A percentile compares a stretch with the other conserved stretches of the same genome.
Evolutionary conservation across 2,329 filamentous ascomycete genomes (phyloP).

Genomic region (Gnomoniopsis smithogilvyi): DNA sequence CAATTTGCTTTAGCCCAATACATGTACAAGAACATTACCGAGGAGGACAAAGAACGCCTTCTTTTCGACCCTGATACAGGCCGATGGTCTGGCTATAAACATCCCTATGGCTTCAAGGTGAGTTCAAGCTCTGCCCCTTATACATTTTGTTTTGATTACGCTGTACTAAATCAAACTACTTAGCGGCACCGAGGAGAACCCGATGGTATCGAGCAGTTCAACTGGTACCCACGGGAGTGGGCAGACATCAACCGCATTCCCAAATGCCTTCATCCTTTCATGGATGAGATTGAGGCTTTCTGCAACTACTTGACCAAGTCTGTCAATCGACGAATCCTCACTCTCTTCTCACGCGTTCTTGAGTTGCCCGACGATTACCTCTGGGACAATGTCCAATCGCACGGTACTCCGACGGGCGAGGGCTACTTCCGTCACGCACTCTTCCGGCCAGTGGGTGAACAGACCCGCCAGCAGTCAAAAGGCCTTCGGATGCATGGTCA

Average conservation of each 20-base stretch:
- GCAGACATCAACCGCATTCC: conserved; percentile 38
- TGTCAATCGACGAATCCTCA: conserved; percentile 40
- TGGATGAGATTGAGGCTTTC: conserved; percentile 43
- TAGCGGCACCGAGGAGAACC: conserved; percentile 38
- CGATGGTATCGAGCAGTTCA: conserved; percentile 53
- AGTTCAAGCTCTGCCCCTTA: not conserved
- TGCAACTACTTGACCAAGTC: conserved; percentile 42
- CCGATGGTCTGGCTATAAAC: conserved; percentile 49
- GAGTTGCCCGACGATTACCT: conserved; percentile 42
- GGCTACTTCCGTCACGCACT: conserved; percentile 45
- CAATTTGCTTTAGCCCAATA: conserved; percentile 50
- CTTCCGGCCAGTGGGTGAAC: conserved; percentile 34
- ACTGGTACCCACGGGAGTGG: conserved; percentile 48
- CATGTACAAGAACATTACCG: conserved; percentile 44
- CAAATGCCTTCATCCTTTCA: conserved; percentile 43
- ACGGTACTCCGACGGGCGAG: conserved; percentile 38
- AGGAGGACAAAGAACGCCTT: conserved; percentile 45
- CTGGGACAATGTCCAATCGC: conserved; percentile 41
- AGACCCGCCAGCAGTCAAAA: conserved; percentile 29
- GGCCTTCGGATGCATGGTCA: conserved; percentile 43
- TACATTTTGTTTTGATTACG: too few species aligned
- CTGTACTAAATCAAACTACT: not conserved
- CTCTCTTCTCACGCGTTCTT: conserved; percentile 39
- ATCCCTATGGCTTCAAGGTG: conserved; percentile 41
- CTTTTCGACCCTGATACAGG: conserved; percentile 45